Evolutionary conservation across 495 filamentous ascomycete genomes (phyloP).

Genomic region (Trichoderma orchidacearum): DNA sequence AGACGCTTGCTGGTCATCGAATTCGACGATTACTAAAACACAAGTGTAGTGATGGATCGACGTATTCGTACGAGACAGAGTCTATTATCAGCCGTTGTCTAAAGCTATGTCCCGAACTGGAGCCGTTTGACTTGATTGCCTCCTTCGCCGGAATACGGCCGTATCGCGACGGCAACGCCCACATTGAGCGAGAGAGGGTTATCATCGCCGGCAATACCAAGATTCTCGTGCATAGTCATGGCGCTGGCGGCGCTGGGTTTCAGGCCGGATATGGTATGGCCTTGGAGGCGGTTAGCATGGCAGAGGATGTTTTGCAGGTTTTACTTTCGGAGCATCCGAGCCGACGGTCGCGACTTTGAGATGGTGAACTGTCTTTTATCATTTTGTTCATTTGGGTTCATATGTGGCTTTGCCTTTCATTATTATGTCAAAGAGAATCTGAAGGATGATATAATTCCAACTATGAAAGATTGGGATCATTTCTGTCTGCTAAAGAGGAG

Average conservation of each 20-base stretch:
- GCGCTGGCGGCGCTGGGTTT: constrained; percentile 61
- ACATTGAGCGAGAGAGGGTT: constrained; percentile 12
- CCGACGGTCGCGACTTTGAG: background rate
- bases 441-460: too few relatives aligned
- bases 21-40: background rate
- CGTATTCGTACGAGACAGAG: constrained; percentile 10
- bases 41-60: constrained; percentile 6
- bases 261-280: constrained; percentile 60
- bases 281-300: constrained; percentile 37
- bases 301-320: constrained; percentile 34
- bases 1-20: too few relatives aligned
- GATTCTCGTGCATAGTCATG: constrained; percentile 68
- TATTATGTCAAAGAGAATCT: too few relatives aligned
- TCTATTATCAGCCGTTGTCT: constrained; percentile 16
- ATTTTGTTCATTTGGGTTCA: background rate
- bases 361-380: background rate
- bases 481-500: too few relatives aligned
- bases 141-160: constrained; percentile 15
- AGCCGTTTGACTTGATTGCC: constrained; percentile 10
- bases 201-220: background rate
- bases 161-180: constrained; percentile 16
- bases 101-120: constrained; percentile 10
- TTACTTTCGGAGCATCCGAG: background rate
- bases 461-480: too few relatives aligned
- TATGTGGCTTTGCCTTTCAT: too few relatives aligned